These are phyloP conservation scores for Guadua angustifolia DNA, from an alignment of 176 grass and related monocot genomes.

Conservation along the genomic window DNA sequence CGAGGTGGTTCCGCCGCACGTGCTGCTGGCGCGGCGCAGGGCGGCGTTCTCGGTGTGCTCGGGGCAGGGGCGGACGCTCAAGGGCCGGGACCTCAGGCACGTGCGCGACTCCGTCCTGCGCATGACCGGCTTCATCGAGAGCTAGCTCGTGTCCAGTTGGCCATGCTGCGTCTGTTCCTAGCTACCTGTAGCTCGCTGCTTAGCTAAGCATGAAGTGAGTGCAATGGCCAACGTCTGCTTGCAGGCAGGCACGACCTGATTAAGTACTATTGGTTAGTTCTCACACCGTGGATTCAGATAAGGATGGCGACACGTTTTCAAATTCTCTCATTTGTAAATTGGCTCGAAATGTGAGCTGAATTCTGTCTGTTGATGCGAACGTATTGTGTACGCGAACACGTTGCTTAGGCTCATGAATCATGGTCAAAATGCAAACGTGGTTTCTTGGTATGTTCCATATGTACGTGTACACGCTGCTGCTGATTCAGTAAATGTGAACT, in stretches of 20 bases:
- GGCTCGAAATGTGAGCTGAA: constrained; percentile 1
- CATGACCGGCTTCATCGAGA: constrained; percentile 85
- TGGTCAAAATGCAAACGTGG: neutral
- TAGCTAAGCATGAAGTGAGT: neutral
- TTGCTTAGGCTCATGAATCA: neutral
- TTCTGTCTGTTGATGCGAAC: neutral
- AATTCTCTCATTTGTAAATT: constrained; percentile 28
- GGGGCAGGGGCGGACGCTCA: constrained; percentile 73
- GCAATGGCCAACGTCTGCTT: neutral
- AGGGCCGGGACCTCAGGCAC: constrained; percentile 65
- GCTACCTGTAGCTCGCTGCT: too few species aligned
- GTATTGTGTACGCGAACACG: neutral
- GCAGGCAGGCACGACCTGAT: neutral
- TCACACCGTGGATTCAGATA: neutral
- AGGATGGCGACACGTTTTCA: neutral
- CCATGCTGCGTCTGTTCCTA: neutral
- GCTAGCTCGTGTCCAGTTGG: neutral
- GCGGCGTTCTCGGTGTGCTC: constrained; percentile 55
- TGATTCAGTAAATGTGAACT: constrained; percentile 17
- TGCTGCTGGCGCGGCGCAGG: constrained; percentile 58
- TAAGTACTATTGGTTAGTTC: neutral
- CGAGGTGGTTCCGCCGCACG: constrained; percentile 70
- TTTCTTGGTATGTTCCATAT: neutral
- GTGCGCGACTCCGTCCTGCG: constrained; percentile 66
- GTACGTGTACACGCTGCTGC: constrained; percentile 2